Base-by-base conservation (phyloP, 805 yeast species). In the Candida mattraensis region DNA sequence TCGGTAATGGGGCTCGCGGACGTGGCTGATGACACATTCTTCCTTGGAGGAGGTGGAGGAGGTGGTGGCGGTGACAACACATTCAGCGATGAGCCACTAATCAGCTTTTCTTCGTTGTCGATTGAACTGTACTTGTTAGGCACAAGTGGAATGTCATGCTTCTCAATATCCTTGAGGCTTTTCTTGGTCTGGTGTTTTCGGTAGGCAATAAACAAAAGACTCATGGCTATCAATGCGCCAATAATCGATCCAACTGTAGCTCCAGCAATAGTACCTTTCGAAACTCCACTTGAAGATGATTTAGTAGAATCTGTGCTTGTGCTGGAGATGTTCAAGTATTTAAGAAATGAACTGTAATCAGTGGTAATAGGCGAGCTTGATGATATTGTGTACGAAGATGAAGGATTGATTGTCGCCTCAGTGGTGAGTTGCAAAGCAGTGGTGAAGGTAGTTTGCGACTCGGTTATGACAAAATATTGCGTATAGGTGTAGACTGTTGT, bases 391-490 rank as follows among this genome's bases (percentile, higher is more conserved):
- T 47, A 28, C 3, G 40, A 15, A 10, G 50, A 33, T 27, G 41
- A 45, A 7, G 43, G 33, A 7, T 27, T 34, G 14, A 44, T 24
- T 5, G 50, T 46, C 3, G 45, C 38, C 12, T 33, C 29, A 4
- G 59, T 48, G 13, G 58, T 39, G 7, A 52, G 31, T 12, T 44
- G 31, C n/a, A 53, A 31, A 3, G 43, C 32, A 1, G 64, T 51
- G 10, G 47, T 53, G 24, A 55, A 42, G 1, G 61, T 54, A 3
- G 56, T 50, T 3, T 42, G n/a, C 5, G 50, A 17, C 18, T 42
- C 63, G 0, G 66, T 57, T 6, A 61, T 50, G 16, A 58, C 47
- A 34, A 50, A 56, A 7, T 44, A 42, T 38, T 60, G 64, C 4
- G 60, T 51, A 37, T 58, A 58, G 3, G 47, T 41, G 16, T 44